Evolutionary conservation across 2,329 filamentous ascomycete genomes (phyloP), one percentile per base, ranked within the genome.

Genomic region (Penicillium nordicum): DNA sequence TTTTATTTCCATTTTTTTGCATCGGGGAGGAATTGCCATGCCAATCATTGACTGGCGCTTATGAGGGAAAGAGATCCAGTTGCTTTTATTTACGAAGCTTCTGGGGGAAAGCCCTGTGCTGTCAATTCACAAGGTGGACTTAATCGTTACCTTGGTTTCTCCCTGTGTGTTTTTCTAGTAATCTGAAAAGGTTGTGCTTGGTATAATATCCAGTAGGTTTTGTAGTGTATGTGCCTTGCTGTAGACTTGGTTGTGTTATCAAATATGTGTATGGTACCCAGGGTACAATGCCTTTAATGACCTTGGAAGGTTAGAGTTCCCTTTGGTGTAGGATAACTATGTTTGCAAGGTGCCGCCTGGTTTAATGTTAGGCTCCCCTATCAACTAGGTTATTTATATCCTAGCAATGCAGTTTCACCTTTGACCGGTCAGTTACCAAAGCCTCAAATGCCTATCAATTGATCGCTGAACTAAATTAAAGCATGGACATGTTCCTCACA

Each of bases 31-130:
- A 68, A 73, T 73, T 66, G 68, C 66, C 63, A 72, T 68, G 73
- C 74, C 71, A 73, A 73, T 81, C 78, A 82, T 81, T 85, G 84
- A 82, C 82, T 78, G 81, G 88, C 86, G 88, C 92, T 97, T 83
- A 97, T 89, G 92, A 97, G 92, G 93, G 93, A 97, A 97, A 97
- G 93, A 97, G 92, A 96, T 88, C 91, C 73, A 73, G 72, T 69
- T 70, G 78, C 75, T 74, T 74, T 76, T 67, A 67, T 70, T 68
- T 64, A 74, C 65, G 64, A 64, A 65, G 59, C 63, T 68, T 71
- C 74, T 79, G 88, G 91, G 92, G 92, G 93, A 97, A 97, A 92
- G 93, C 93, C 93, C 92, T 97, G 92, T 94, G 86, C 82, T 86
- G 81, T 84, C 82, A 74, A 74, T 70, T 84, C 84, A 83, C 84